Base-by-base conservation (phyloP, 192 early-diverging fungal genomes). In the Jimgerdemannia lactiflua region DNA sequence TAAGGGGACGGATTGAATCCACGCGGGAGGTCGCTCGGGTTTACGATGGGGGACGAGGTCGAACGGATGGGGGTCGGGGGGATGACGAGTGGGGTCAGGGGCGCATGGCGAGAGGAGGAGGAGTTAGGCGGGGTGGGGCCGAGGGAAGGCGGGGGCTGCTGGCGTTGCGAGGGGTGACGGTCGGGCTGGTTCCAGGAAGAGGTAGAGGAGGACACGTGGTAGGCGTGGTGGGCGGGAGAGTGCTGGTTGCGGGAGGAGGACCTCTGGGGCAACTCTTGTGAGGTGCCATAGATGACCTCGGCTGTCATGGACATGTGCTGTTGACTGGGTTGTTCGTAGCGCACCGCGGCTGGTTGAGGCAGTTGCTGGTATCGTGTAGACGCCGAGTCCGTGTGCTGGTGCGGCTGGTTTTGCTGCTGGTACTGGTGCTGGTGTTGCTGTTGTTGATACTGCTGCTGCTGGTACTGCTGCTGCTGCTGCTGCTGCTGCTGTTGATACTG, bases 11-110 rank as follows among this genome's bases (percentile, higher is more conserved):
- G 72, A 67, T 67, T 39, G 64, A n/a, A 67, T 8, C 67, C 64
- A 20, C 72, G 65, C 65, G 72, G 64, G 17, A 64, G 43, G 11
- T 41, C 20, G 49, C 49, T 59, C 6, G 49, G 49, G 20, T 20
- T 8, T 20, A 39, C 42, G 19, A 44, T 71, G 0, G 78, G 44
- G 8, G 77, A 65, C 10, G 74, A 79, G 2, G 43, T 17, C 3
- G 74, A 64, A 40, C 71, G 74, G 29, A 20, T 70, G 11, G 78
- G 74, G n/a, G 78, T 75, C 39, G 78, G 78, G 40, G 78, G 78
- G 43, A 79, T 79, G 39, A 79, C 78, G 65, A 79, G 73, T 18
- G 78, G 78, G 18, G 78, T 64, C 4, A 79, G 39, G 0, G 78
- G 78, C 18, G 67, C 70, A 40, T 59, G 67, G 10, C 74, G 66